Percentiles rank a stretch among this genome's conserved stretches.
Conservation (phyloP, 208 protist genomes). For the Wallacemonas sp. region DNA sequence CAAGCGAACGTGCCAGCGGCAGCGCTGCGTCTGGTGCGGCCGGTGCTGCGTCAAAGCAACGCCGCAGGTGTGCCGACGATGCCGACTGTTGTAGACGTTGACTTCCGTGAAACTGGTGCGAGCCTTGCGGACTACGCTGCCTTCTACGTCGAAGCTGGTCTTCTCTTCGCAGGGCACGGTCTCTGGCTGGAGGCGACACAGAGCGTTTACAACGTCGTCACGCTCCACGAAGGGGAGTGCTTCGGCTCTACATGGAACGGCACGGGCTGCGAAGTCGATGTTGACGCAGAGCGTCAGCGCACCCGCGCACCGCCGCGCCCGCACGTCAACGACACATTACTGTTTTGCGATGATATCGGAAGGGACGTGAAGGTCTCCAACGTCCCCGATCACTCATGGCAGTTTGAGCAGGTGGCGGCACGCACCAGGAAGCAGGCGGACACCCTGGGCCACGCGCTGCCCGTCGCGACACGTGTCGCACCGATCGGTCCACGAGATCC, state of each 20-base stretch:
- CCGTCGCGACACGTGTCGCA: not conserved
- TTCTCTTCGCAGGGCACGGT: conserved; percentile 25
- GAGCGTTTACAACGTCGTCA: conserved; percentile 22
- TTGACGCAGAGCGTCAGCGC: not conserved
- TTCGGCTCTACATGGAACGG: conserved; percentile 1
- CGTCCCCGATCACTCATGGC: too few relatives aligned
- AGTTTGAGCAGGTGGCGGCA: too few relatives aligned
- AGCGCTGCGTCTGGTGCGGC: conserved; percentile 38
- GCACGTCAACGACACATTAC: too few relatives aligned
- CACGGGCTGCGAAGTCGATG: not conserved
- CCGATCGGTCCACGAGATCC: not conserved
- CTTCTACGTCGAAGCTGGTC: conserved; percentile 47
- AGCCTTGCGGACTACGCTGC: conserved; percentile 32
- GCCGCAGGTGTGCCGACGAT: conserved; percentile 32
- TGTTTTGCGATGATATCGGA: too few relatives aligned
- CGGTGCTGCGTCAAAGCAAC: conserved; percentile 18
- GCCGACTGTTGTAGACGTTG: conserved; percentile 13
- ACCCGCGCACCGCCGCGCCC: too few relatives aligned
- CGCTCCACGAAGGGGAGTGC: conserved; percentile 1
- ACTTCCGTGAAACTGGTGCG: conserved; percentile 30
- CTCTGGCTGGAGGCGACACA: conserved; percentile 40
- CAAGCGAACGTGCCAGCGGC: conserved; percentile 7
- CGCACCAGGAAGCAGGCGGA: too few relatives aligned
- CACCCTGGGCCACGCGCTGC: too few relatives aligned
- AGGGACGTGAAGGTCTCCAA: too few relatives aligned